phyloP scores from a whole-genome alignment of 2,329 filamentous ascomycete species.

The Colletotrichum sp. region DNA sequence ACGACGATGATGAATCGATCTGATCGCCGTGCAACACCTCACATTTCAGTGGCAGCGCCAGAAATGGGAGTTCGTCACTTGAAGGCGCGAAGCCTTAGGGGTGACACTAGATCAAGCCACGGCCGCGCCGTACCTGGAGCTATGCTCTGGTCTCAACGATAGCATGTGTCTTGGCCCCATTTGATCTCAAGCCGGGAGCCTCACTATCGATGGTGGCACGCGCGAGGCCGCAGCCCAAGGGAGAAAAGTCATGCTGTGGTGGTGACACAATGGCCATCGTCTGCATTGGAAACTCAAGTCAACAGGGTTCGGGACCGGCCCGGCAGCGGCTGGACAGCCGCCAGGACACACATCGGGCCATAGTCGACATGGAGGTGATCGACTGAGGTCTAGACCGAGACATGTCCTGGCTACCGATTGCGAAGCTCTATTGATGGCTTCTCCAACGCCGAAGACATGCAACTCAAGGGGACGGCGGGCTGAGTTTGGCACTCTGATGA shows the following conservation, averaged over 20 bases:
- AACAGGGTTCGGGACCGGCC: background rate
- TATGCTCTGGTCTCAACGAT: background rate
- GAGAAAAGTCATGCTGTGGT: background rate
- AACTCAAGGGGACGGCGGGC: background rate
- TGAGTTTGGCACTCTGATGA: background rate
- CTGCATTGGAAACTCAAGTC: background rate
- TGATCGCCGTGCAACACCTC: background rate
- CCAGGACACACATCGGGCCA: background rate
- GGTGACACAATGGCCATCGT: background rate
- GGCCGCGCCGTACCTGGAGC: background rate
- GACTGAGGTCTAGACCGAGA: background rate
- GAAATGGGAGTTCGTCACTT: background rate
- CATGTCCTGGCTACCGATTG: background rate
- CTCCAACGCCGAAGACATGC: background rate
- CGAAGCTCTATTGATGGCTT: background rate
- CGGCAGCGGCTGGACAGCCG: background rate
- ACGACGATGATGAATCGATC: background rate
- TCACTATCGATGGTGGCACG: constrained; percentile 6
- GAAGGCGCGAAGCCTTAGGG: background rate
- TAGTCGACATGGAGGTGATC: background rate
- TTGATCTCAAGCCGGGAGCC: background rate
- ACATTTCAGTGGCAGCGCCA: background rate
- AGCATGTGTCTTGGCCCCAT: background rate
- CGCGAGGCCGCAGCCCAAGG: background rate
- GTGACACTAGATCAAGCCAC: background rate